Base-by-base conservation (phyloP, 768 basidiomycete species). In the Hypsizygus marmoreus region DNA sequence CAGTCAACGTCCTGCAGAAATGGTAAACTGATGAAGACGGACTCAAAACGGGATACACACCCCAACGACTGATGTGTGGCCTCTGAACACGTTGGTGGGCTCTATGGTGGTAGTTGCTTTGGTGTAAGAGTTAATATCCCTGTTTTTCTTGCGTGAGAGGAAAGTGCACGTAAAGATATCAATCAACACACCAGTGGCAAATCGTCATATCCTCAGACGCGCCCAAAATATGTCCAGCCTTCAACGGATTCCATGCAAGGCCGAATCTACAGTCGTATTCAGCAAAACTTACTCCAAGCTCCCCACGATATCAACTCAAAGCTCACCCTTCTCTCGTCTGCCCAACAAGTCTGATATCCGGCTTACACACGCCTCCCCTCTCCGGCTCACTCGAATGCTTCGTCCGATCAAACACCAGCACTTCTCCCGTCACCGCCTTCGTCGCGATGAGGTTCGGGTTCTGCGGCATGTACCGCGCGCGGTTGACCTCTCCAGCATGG, bases 391-490 rank as follows among this genome's bases (percentile, higher is more conserved):
- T 95, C 41, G 93, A 81, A 65, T 98, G 95, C 67, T 97, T 97
- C 26, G 97, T 98, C 47, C 97, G 74, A 68, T 99, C 97, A 68
- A 98, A 99, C n/a, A 99, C 71, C 47, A 88, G 72, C 2, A 98
- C 91, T 52, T 97, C 91, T 11, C 95, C 97, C 5, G 81, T 83
- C 6, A 93, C 80, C 16, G 94, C 77, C 66, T 98, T 98, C 9
- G 95, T 98, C 11, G 97, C 97, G 54, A 99, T 89, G 55, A 99
- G 68, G 69, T 98, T 91, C 2, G 94, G 91, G 61, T 98, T 99
- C 68, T 98, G 95, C 5, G 97, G 97, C 95, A 98, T 98, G 66
- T 98, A 99, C 41, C 97, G 84, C 49, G 97, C 97, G 33, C 94
- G 76, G 68, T 99, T 99, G 60, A 98, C 91, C 64, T 99, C 97